Evolutionary conservation across 2,329 filamentous ascomycete species (phyloP).

Genomic region (Teratosphaeria epicoccoides): DNA sequence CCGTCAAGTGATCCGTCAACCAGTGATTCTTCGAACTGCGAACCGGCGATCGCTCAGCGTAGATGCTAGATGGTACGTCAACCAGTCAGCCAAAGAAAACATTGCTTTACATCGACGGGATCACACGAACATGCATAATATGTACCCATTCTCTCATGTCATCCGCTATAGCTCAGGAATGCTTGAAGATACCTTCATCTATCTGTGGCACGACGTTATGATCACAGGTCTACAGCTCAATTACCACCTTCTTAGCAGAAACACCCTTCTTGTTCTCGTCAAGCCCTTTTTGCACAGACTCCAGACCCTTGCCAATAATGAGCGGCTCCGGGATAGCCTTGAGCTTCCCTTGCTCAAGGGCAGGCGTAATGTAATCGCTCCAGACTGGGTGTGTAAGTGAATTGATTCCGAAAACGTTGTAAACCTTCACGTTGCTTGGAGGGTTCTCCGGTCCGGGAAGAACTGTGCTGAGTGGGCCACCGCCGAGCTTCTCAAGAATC

Average conservation of each 20-base stretch:
- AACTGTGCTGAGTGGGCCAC: constrained; percentile 13
- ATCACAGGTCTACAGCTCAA: constrained; percentile 14
- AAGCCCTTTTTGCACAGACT: constrained; percentile 22
- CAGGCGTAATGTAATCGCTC: constrained; percentile 21
- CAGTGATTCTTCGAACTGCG: too few species aligned
- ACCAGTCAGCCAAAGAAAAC: too few species aligned
- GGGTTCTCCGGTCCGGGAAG: constrained; percentile 14
- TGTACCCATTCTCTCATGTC: too few species aligned
- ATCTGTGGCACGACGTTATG: neutral
- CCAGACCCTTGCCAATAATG: constrained; percentile 30
- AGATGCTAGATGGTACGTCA: too few species aligned
- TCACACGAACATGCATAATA: too few species aligned
- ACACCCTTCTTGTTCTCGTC: constrained; percentile 24
- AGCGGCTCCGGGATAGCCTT: constrained; percentile 26
- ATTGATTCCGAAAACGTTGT: constrained; percentile 19
- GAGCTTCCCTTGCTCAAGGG: constrained; percentile 26
- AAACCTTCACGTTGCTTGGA: constrained; percentile 19
- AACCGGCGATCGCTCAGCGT: too few species aligned
- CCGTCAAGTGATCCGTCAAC: too few species aligned
- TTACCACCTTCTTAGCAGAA: constrained; percentile 25
- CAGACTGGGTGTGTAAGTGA: constrained; percentile 18
- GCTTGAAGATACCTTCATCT: too few species aligned
- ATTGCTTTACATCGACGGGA: too few species aligned
- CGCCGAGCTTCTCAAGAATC: constrained; percentile 22
- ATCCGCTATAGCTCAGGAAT: too few species aligned